Percentiles rank a stretch among this genome's conserved stretches.
phyloP scores from a whole-genome alignment of 2,329 filamentous ascomycete genomes.

The Fusarium graminum region DNA sequence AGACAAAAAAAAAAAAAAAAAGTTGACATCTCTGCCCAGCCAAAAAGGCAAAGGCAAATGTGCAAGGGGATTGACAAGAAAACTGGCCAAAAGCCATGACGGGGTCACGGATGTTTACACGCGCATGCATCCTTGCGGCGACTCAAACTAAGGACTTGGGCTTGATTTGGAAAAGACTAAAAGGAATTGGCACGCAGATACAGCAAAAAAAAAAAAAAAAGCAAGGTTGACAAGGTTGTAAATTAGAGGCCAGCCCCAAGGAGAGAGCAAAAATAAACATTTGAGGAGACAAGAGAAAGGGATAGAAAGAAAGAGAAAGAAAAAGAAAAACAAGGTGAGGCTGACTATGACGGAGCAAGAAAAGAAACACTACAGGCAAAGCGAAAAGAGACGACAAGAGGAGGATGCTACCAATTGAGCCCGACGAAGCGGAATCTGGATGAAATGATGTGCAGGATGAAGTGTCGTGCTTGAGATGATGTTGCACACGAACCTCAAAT shows the following conservation, averaged over 20 bases:
- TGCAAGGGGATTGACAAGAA: slow-evolving; percentile 41
- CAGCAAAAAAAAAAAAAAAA: background rate
- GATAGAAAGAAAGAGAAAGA: background rate
- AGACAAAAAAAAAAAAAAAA: slow-evolving; percentile 17
- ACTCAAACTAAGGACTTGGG: slow-evolving; percentile 27
- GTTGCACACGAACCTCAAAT: slow-evolving; percentile 38
- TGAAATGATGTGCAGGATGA: slow-evolving; percentile 45
- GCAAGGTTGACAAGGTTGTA: slow-evolving; percentile 30
- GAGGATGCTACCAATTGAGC: slow-evolving; percentile 20
- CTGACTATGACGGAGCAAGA: slow-evolving; percentile 33
- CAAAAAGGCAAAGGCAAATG: slow-evolving; percentile 16
- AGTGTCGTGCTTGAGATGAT: slow-evolving; percentile 43
- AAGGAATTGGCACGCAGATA: slow-evolving; percentile 35
- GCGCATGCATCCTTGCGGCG: slow-evolving; percentile 42
- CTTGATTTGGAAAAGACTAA: slow-evolving; percentile 48
- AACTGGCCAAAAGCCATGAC: slow-evolving; percentile 32
- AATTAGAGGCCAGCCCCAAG: slow-evolving; percentile 12
- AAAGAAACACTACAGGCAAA: slow-evolving; percentile 14
- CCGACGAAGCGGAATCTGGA: slow-evolving; percentile 18
- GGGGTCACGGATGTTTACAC: slow-evolving; percentile 26
- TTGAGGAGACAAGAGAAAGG: slow-evolving; percentile 37
- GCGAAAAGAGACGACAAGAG: slow-evolving; percentile 40
- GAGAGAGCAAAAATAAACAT: slow-evolving; percentile 8
- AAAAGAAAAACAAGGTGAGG: slow-evolving; percentile 45
- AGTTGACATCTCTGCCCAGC: background rate